Evolutionary conservation across 768 basidiomycete genomes (phyloP).

Genomic region (Tricholoma furcatifolium): DNA sequence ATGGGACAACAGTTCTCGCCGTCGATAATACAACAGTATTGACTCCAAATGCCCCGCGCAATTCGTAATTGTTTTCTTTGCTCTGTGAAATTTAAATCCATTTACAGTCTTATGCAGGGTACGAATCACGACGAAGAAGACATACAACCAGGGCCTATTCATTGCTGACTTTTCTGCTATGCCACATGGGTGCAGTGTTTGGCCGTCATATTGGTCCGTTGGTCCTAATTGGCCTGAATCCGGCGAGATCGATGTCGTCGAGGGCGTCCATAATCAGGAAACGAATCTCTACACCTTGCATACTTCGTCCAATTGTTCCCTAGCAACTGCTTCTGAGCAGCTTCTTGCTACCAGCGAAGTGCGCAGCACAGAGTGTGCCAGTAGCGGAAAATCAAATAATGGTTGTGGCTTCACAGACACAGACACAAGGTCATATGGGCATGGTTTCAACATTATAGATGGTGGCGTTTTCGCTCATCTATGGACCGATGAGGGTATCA

Average conservation of each 20-base stretch:
- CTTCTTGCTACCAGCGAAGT: constrained; percentile 23
- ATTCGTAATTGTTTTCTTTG: constrained; percentile 39
- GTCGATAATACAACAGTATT: constrained; percentile 59
- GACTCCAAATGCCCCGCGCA: constrained; percentile 50
- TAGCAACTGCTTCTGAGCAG: constrained; percentile 24
- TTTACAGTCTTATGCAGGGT: constrained; percentile 53
- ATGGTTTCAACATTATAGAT: constrained; percentile 40
- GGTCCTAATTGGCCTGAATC: constrained; percentile 51
- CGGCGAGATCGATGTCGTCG: constrained; percentile 75
- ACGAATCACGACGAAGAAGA: constrained; percentile 64
- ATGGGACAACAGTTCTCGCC: constrained; percentile 56
- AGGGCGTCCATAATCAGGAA: constrained; percentile 62
- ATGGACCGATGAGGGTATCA: constrained; percentile 54
- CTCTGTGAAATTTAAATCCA: constrained; percentile 6
- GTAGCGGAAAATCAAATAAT: constrained; percentile 35
- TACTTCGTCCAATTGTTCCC: constrained; percentile 42
- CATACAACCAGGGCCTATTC: constrained; percentile 67
- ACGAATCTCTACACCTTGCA: constrained; percentile 70
- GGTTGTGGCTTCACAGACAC: constrained; percentile 52
- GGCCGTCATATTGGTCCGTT: constrained; percentile 55
- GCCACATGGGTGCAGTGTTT: constrained; percentile 69
- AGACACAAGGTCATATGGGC: constrained; percentile 36
- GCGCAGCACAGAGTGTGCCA: constrained; percentile 36
- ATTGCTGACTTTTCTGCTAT: constrained; percentile 70
- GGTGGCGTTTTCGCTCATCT: constrained; percentile 59